phyloP scores from a whole-genome alignment of 768 basidiomycete species.

The Coprinopsis sp. region DNA sequence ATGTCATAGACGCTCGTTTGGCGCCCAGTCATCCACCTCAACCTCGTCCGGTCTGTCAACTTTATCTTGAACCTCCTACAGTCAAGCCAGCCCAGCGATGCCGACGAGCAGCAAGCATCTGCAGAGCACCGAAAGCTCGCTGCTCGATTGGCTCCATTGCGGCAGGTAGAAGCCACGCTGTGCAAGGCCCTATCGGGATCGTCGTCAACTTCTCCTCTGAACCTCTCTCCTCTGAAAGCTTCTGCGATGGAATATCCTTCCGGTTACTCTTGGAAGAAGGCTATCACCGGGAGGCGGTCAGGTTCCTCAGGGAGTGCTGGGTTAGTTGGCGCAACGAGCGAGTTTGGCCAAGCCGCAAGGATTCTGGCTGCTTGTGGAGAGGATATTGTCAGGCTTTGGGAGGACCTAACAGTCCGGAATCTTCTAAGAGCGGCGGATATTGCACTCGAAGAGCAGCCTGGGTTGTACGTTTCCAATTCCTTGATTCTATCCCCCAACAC shows the following conservation, averaged over 20 bases:
- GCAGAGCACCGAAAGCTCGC: constrained; percentile 41
- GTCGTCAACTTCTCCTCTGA: constrained; percentile 4
- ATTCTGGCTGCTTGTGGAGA: constrained; percentile 50
- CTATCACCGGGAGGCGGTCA: constrained; percentile 32
- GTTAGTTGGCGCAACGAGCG: constrained; percentile 14
- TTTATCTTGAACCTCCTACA: constrained; percentile 31
- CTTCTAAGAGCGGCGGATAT: constrained; percentile 40
- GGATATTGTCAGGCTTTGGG: constrained; percentile 55
- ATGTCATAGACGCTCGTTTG: constrained; percentile 43
- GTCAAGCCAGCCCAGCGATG: constrained; percentile 15
- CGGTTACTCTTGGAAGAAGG: constrained; percentile 45
- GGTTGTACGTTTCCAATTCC: constrained; percentile 45
- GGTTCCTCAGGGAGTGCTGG: constrained; percentile 14
- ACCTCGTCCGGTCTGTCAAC: constrained; percentile 53
- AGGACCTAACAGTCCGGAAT: constrained; percentile 38
- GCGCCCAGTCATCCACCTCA: constrained; percentile 65
- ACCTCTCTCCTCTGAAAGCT: constrained; percentile 29
- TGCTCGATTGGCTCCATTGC: constrained; percentile 49
- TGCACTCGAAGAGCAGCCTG: constrained; percentile 50
- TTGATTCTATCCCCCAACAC: background rate
- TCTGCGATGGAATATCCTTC: constrained; percentile 47
- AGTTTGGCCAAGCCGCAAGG: constrained; percentile 40
- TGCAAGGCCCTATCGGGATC: constrained; percentile 36
- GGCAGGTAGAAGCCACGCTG: constrained; percentile 50
- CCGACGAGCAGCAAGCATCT: constrained; percentile 18